Conservation (phyloP, 257 asterid species). For the Agastache rugosa region DNA sequence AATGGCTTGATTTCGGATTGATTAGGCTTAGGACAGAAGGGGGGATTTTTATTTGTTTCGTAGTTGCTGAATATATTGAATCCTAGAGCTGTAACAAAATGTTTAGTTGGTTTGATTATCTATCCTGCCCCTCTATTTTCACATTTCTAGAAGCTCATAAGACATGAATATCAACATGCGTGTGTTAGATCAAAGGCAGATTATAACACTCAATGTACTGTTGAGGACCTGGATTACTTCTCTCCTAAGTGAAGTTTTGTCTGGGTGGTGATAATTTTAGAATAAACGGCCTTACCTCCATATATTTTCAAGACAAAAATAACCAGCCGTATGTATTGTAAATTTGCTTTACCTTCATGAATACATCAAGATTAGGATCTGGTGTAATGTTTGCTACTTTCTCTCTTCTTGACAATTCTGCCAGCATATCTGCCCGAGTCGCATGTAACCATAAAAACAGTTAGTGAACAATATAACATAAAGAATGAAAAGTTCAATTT, state of each 20-base stretch:
- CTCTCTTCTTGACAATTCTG: slow-evolving; percentile 51
- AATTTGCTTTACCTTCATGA: slow-evolving; percentile 47
- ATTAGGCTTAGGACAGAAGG: not conserved
- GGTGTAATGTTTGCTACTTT: slow-evolving; percentile 54
- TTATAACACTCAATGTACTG: too few species aligned
- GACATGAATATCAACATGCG: too few species aligned
- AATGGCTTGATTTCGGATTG: not conserved
- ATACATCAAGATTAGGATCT: slow-evolving; percentile 51
- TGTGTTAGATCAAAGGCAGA: too few species aligned
- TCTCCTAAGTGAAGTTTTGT: too few species aligned
- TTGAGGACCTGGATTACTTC: too few species aligned
- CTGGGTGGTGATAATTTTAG: too few species aligned
- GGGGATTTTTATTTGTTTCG: not conserved
- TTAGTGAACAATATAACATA: not conserved
- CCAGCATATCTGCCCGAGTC: slow-evolving; percentile 60
- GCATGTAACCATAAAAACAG: slow-evolving; percentile 1
- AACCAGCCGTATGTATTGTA: not conserved
- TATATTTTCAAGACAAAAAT: not conserved
- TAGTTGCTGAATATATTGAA: not conserved
- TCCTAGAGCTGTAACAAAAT: not conserved
- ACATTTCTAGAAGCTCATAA: too few species aligned
- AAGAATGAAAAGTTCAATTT: not conserved
- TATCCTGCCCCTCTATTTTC: not conserved
- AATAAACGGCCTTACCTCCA: too few species aligned
- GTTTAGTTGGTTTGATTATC: not conserved